phyloP scores from a whole-genome alignment of 306 rosid species.

The Citrullus mucosospermus region DNA sequence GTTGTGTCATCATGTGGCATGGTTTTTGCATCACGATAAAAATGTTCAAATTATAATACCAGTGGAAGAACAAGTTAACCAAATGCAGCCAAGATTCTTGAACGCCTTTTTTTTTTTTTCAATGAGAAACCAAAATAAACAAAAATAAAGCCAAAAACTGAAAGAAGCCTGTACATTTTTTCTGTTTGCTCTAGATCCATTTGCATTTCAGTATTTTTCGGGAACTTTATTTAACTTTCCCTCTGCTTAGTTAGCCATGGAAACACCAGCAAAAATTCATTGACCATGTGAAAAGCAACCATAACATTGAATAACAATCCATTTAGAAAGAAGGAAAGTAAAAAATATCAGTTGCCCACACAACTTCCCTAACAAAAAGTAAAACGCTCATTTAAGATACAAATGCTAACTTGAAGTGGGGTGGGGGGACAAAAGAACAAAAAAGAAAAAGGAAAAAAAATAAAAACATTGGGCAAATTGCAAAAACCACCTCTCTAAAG shows the following conservation, averaged over 20 bases:
- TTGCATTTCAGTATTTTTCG: background rate
- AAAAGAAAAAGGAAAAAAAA: background rate
- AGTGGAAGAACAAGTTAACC: background rate
- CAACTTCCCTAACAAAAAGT: background rate
- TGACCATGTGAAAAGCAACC: background rate
- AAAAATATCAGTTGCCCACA: background rate
- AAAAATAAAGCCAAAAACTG: background rate
- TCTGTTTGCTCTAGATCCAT: background rate
- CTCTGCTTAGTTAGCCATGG: background rate
- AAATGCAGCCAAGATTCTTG: background rate
- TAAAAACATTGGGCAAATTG: too few relatives aligned
- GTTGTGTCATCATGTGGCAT: background rate
- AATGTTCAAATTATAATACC: background rate
- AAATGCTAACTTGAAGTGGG: background rate
- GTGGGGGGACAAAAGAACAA: too few relatives aligned
- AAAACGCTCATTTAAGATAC: background rate
- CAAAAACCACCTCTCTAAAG: too few relatives aligned
- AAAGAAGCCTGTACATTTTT: background rate
- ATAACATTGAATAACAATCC: background rate
- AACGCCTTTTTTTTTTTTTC: background rate
- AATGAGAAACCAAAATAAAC: background rate
- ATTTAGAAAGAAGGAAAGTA: background rate
- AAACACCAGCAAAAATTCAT: background rate
- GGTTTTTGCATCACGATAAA: background rate
- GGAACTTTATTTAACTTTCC: background rate